Base-by-base conservation (phyloP, 768 basidiomycete species). In the Agrocybe praecox region DNA sequence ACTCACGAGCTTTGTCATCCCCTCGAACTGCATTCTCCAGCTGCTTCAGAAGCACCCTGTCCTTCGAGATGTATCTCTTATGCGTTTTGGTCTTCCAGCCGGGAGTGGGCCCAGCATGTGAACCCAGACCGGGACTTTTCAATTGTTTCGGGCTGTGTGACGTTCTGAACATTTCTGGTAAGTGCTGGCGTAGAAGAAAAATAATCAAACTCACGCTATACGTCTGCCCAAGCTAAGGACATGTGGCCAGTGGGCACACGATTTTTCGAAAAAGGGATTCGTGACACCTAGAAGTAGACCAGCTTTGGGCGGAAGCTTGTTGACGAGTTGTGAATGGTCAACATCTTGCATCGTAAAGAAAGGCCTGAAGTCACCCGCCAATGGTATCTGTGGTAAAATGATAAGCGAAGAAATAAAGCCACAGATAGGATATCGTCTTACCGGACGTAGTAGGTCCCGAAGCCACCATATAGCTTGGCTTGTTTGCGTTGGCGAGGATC, bases 271-370 rank as follows among this genome's bases (percentile, higher is more conserved):
- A 64, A 92, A 87, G 0, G 94, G 94, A 64, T 96, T 96, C 1
- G 94, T 96, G 9, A 93, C 90, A 9, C 94, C 92, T 2, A 96
- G 68, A 6, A 96, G 62, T 2, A 92, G 69, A 1, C 93, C 94
- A 1, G 87, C 71, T 69, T 86, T 86, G 0, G 92, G 93, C n/a
- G 87, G 83, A 26, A 90, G 83, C 58, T 87, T 87, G 68, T 93
- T 94, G 43, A 97, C 87, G 12, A 99, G 71, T 1, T 80, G 65
- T 2, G 80, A 63, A 60, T 89, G 86, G 57, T 97, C 95, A n/a
- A 81, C 81, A 65, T 98, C 96, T 68, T 98, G 96, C 64, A 99
- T 94, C 15, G 96, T 97, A 62, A 98, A 91, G 70, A 96, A 99
- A 0, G 96, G 96, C 9, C 96, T 83, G 64, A 93, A 85, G 66